Evolutionary conservation across 495 filamentous ascomycete species (phyloP).

Genomic region (Penicillium lagena): DNA sequence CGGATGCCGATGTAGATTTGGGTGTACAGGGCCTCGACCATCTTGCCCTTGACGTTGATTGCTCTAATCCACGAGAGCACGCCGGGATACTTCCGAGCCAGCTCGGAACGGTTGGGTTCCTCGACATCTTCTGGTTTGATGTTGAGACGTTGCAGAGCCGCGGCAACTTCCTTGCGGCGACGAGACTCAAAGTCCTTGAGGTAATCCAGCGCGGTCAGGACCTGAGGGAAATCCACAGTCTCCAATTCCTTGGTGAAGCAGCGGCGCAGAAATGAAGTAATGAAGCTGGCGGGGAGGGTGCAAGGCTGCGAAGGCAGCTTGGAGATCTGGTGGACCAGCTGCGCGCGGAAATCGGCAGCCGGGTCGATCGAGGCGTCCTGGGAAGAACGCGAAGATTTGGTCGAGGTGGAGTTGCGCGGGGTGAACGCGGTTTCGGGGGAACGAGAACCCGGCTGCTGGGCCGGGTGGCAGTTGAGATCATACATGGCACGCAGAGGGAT

Average conservation of each 20-base stretch:
- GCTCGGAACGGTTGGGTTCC: conserved; percentile 24
- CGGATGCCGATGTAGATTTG: conserved; percentile 61
- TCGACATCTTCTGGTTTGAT: conserved; percentile 33
- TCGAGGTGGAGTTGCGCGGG: conserved; percentile 25
- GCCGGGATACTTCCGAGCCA: conserved; percentile 41
- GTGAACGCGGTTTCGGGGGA: conserved; percentile 26
- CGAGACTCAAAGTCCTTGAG: conserved; percentile 61
- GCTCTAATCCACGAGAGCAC: conserved; percentile 48
- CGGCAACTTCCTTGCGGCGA: conserved; percentile 52
- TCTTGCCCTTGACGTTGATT: conserved; percentile 48
- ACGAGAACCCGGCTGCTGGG: conserved; percentile 22
- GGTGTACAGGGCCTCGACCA: conserved; percentile 56
- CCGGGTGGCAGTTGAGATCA: conserved; percentile 57
- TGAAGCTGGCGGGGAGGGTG: conserved; percentile 61
- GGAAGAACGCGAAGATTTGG: conserved; percentile 27
- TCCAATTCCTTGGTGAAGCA: conserved; percentile 53
- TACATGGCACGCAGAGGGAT: conserved; percentile 73
- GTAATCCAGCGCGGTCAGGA: conserved; percentile 66
- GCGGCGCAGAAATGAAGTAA: conserved; percentile 57
- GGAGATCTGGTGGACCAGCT: conserved; percentile 57
- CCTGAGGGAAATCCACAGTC: conserved; percentile 65
- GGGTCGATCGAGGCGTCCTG: conserved; percentile 32
- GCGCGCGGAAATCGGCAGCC: conserved; percentile 55
- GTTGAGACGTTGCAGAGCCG: conserved; percentile 37
- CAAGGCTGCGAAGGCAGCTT: conserved; percentile 57